Percentiles rank a stretch among this genome's conserved stretches.
Evolutionary conservation across 768 basidiomycete genomes (phyloP).

Genomic region (Podaxis sp.): DNA sequence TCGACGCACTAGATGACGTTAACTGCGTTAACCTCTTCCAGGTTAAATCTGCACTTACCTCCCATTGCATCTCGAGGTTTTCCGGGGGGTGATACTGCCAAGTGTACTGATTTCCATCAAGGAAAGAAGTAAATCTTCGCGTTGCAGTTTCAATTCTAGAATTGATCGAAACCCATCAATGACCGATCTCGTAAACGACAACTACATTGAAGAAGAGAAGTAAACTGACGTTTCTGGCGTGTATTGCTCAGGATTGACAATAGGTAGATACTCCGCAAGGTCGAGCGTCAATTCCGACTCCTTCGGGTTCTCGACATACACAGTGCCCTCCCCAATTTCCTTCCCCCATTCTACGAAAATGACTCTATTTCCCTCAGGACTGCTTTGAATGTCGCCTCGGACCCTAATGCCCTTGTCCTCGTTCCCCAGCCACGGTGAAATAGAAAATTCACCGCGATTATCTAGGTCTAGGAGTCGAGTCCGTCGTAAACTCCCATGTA

Average conservation of each 20-base stretch:
- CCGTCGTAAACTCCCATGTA: background rate
- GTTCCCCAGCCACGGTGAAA: background rate
- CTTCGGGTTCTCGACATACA: background rate
- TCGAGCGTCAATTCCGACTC: background rate
- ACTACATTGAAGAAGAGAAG: background rate
- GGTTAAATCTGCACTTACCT: background rate
- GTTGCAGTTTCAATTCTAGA: constrained; percentile 1
- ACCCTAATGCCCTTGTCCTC: background rate
- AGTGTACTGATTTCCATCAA: background rate
- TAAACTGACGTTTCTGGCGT: background rate
- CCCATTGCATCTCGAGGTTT: constrained; percentile 10
- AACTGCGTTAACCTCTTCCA: background rate
- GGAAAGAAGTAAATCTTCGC: constrained; percentile 3
- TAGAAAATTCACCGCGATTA: background rate
- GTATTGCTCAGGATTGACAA: constrained; percentile 2
- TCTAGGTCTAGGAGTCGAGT: background rate
- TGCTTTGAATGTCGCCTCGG: background rate
- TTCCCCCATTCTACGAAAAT: constrained; percentile 10
- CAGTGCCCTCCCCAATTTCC: background rate
- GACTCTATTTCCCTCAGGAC: background rate
- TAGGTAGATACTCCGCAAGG: background rate
- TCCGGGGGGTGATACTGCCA: constrained; percentile 7
- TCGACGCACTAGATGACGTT: background rate
- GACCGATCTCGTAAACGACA: background rate
- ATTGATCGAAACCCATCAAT: background rate